A percentile compares a stretch with the other conserved stretches of the same genome.
Evolutionary conservation across 1,284 basidiomycete species (phyloP).

Genomic region (Trametes polyzona): DNA sequence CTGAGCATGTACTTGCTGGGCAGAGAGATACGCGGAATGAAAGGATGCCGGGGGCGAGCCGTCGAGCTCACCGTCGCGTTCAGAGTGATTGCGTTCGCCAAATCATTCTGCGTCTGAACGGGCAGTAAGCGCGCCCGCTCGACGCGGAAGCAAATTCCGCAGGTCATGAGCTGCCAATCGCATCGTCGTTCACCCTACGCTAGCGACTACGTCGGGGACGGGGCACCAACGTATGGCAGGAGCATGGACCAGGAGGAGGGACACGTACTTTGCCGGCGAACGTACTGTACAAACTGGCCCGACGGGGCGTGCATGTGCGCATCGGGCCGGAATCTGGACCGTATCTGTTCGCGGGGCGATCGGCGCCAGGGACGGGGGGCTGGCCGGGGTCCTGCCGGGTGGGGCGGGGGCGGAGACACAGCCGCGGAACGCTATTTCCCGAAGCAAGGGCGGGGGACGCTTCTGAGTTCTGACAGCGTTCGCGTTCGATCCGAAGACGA

Average conservation of each 20-base stretch:
- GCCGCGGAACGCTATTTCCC: constrained; percentile 1
- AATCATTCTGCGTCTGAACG: background rate
- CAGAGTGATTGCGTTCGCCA: background rate
- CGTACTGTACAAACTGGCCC: background rate
- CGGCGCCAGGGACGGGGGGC: background rate
- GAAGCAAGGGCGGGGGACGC: background rate
- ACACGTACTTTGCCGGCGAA: too few species aligned
- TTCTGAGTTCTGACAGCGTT: too few species aligned
- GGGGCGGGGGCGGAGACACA: background rate
- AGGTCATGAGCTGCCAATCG: background rate
- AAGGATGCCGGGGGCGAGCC: background rate
- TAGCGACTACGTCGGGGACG: too few species aligned
- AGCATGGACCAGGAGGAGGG: background rate
- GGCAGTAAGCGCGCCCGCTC: background rate
- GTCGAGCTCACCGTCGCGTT: background rate
- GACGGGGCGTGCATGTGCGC: too few species aligned
- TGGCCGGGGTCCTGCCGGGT: constrained; percentile 11
- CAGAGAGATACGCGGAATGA: background rate
- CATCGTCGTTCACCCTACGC: too few species aligned
- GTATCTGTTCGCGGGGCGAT: background rate
- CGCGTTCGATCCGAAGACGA: constrained; percentile 12
- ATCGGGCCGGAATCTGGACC: too few species aligned
- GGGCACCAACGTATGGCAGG: too few species aligned
- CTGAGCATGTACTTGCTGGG: background rate
- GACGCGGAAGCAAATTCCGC: background rate